Conservation (phyloP, 257 asterid genomes). For the Solanum acaule region DNA sequence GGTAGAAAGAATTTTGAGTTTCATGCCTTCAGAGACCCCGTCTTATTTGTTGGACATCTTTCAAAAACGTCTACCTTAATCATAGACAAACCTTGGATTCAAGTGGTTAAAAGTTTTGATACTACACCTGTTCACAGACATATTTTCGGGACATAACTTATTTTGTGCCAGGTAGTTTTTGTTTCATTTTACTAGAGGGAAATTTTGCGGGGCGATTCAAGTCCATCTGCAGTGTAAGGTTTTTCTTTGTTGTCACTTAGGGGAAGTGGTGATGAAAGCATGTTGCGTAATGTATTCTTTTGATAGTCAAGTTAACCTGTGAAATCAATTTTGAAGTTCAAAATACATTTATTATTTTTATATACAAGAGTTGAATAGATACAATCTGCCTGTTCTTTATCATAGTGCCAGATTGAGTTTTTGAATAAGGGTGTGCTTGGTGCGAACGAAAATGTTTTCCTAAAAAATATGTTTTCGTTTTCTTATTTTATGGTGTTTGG, state of each 20-base stretch:
- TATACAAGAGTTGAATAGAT: neutral
- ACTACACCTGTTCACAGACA: slow-evolving; percentile 87
- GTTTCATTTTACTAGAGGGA: slow-evolving; percentile 8
- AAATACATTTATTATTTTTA: neutral
- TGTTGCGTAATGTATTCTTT: slow-evolving; percentile 61
- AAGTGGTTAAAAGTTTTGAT: slow-evolving; percentile 63
- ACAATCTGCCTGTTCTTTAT: neutral
- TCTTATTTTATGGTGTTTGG: neutral
- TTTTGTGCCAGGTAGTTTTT: slow-evolving; percentile 2
- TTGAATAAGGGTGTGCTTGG: too few species aligned
- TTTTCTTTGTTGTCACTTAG: slow-evolving; percentile 3
- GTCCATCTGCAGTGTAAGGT: slow-evolving; percentile 18
- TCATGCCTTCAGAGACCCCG: slow-evolving; percentile 62
- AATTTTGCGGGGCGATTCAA: slow-evolving; percentile 21
- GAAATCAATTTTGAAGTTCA: slow-evolving; percentile 16
- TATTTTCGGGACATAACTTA: slow-evolving; percentile 61
- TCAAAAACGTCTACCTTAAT: slow-evolving; percentile 71
- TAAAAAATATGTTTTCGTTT: too few species aligned
- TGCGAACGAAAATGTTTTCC: too few species aligned
- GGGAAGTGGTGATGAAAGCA: slow-evolving; percentile 11
- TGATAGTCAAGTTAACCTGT: slow-evolving; percentile 15
- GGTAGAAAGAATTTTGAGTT: slow-evolving; percentile 63
- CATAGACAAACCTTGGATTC: slow-evolving; percentile 86
- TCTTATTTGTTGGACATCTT: slow-evolving; percentile 83
- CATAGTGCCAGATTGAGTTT: neutral